These are phyloP conservation scores for Tuber umbilicatum DNA, from an alignment of 495 filamentous ascomycete genomes.

Conservation along the genomic window DNA sequence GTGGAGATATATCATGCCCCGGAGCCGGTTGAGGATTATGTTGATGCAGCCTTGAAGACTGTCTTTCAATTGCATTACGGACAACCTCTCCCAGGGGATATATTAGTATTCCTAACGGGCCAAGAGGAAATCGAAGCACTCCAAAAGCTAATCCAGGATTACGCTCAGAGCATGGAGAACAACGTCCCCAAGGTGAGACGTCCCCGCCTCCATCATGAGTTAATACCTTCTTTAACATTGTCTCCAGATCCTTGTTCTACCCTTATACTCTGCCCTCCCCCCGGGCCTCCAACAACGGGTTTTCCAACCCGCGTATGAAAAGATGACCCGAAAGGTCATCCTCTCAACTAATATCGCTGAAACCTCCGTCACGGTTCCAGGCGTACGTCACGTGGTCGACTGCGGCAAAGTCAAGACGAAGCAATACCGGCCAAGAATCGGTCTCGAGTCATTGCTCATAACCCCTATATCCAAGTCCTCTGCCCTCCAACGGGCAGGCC, in stretches of 20 bases:
- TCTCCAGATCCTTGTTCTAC: constrained; percentile 53
- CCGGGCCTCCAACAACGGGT: constrained; percentile 76
- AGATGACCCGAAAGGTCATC: constrained; percentile 76
- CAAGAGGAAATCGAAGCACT: constrained; percentile 86
- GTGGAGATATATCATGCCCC: constrained; percentile 72
- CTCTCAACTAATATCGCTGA: constrained; percentile 96
- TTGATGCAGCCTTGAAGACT: constrained; percentile 69
- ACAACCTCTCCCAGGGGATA: constrained; percentile 85
- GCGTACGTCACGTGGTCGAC: constrained; percentile 85
- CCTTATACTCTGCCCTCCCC: constrained; percentile 65
- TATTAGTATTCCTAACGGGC: constrained; percentile 87
- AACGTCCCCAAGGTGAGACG: constrained; percentile 63
- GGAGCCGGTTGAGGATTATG: constrained; percentile 72
- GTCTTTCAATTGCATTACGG: constrained; percentile 86
- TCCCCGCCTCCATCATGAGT: constrained; percentile 47
- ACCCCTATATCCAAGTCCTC: constrained; percentile 91
- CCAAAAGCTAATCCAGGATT: constrained; percentile 72
- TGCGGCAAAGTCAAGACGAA: constrained; percentile 92
- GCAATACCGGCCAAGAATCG: constrained; percentile 75
- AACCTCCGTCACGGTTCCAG: constrained; percentile 91
- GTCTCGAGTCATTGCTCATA: constrained; percentile 81
- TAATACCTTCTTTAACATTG: not conserved
- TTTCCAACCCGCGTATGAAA: constrained; percentile 67
- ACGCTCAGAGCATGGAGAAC: constrained; percentile 61
- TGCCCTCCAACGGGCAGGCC: constrained; percentile 83